Conservation (phyloP, 2,329 filamentous ascomycete species). For the Aspergillus fischeri region DNA sequence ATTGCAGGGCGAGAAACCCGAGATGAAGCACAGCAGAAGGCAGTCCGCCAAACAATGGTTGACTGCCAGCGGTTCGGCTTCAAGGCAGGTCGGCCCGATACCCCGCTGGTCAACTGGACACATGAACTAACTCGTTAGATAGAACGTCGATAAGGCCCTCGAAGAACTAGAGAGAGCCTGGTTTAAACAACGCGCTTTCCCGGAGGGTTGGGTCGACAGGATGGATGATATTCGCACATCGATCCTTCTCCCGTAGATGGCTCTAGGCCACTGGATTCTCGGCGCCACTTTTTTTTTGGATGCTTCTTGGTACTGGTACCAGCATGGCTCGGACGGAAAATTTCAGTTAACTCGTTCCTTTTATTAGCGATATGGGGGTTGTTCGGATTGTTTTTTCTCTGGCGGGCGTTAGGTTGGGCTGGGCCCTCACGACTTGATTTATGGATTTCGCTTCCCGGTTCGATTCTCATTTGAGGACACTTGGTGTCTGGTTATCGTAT, state of each 20-base stretch:
- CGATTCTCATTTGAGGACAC: background rate
- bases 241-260: constrained; percentile 27
- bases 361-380: background rate
- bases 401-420: background rate
- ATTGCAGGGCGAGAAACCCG: constrained; percentile 31
- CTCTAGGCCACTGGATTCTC: background rate
- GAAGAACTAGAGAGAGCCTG: constrained; percentile 27
- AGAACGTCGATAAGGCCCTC: constrained; percentile 30
- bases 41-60: constrained; percentile 28
- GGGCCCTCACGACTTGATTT: background rate
- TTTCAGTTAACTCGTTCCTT: background rate
- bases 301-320: background rate
- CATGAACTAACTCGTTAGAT: background rate
- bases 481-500: background rate
- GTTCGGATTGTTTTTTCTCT: background rate
- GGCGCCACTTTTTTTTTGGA: background rate
- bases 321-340: background rate
- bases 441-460: background rate
- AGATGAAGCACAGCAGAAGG: constrained; percentile 25
- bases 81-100: constrained; percentile 15
- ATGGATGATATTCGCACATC: constrained; percentile 31
- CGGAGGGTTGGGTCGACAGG: constrained; percentile 29
- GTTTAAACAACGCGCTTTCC: constrained; percentile 31
- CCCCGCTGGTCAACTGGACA: background rate
- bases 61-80: constrained; percentile 27